A percentile compares a stretch with the other conserved stretches of the same genome.
phyloP scores from a whole-genome alignment of 768 basidiomycete genomes.

The Mycena leptocephala region DNA sequence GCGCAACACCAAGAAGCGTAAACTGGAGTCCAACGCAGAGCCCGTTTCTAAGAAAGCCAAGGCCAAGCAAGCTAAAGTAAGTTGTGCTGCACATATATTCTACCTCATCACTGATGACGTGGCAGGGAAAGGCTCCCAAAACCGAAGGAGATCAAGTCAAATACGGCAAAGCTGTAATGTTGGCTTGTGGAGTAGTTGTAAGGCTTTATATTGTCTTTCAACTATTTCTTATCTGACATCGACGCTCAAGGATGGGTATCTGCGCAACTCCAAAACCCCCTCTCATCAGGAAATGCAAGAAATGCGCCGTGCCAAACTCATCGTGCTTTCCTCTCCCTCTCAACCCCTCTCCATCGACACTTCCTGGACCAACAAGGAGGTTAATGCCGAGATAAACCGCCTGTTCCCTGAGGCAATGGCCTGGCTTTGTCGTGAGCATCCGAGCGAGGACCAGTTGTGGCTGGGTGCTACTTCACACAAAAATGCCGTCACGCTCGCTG shows the following conservation, averaged over 20 bases:
- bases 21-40: neutral
- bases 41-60: slow-evolving; percentile 3
- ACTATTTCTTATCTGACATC: neutral
- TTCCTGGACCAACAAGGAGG: neutral
- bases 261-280: neutral
- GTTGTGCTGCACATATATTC: too few relatives aligned
- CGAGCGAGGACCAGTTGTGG: neutral
- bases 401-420: too few relatives aligned
- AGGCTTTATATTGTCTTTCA: neutral
- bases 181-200: neutral
- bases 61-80: neutral
- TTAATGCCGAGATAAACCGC: neutral
- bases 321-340: neutral
- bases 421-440: too few relatives aligned
- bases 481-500: neutral
- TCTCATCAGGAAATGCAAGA: too few relatives aligned
- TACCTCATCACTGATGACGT: too few relatives aligned
- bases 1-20: neutral
- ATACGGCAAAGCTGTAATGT: neutral
- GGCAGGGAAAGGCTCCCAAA: too few relatives aligned
- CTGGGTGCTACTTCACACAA: neutral
- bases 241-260: neutral
- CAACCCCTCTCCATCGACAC: neutral
- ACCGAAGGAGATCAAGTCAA: neutral
- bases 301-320: neutral